These are phyloP conservation scores for Hordeum pubiflorum DNA, from an alignment of 202 grass and related monocot species.

Conservation along the genomic window DNA sequence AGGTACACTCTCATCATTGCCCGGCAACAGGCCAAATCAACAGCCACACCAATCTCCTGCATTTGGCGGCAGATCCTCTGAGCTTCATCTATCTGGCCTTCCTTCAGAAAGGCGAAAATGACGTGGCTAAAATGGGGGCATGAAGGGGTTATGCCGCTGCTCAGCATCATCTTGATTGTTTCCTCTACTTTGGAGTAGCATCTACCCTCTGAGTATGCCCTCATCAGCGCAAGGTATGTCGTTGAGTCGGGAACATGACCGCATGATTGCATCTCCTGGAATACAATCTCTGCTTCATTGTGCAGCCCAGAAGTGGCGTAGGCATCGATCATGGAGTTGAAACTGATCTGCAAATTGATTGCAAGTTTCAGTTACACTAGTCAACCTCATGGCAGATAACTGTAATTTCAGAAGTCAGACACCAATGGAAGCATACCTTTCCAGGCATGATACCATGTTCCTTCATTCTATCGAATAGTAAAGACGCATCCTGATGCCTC, in stretches of 20 bases:
- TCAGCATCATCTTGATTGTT: constrained; percentile 45
- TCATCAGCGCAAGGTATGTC: constrained; percentile 54
- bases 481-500: constrained; percentile 52
- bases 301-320: constrained; percentile 58
- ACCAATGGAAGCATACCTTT: constrained; percentile 37
- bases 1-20: constrained; percentile 72
- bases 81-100: constrained; percentile 45
- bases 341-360: constrained; percentile 70
- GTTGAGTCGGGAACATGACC: constrained; percentile 40
- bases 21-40: constrained; percentile 60
- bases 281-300: constrained; percentile 38
- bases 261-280: constrained; percentile 53
- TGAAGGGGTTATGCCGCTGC: constrained; percentile 34
- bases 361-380: neutral
- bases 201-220: constrained; percentile 45
- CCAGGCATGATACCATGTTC: constrained; percentile 67
- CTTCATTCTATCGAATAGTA: constrained; percentile 75
- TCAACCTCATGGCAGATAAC: neutral
- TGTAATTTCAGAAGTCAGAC: neutral
- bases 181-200: constrained; percentile 48
- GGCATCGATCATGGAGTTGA: constrained; percentile 71
- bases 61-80: constrained; percentile 47
- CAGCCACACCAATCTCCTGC: constrained; percentile 33
- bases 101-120: constrained; percentile 55
- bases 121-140: constrained; percentile 70